Percentiles rank a stretch among this genome's conserved stretches.
Evolutionary conservation across 208 protist species (phyloP).

Genomic region (Acanthamoeba lenticulata): DNA sequence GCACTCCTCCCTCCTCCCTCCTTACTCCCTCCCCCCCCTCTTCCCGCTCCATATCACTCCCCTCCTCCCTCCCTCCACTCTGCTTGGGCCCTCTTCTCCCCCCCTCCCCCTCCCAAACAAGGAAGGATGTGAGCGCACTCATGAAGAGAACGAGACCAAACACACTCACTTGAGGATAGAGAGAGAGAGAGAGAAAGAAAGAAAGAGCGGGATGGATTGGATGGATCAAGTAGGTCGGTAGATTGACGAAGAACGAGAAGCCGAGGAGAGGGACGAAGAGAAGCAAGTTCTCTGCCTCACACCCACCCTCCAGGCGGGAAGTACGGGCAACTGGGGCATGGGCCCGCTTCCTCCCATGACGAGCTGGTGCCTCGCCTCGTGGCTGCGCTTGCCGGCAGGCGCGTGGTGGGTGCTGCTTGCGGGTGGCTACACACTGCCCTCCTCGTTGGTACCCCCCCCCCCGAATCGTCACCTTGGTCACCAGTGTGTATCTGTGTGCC

Average conservation of each 20-base stretch:
- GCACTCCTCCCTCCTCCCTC: not conserved
- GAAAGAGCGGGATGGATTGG: too few species aligned
- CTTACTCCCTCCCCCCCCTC: not conserved
- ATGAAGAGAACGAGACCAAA: too few species aligned
- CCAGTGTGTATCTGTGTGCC: too few species aligned
- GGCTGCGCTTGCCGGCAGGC: not conserved
- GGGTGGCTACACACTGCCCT: constrained; percentile 38
- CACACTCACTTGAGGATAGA: too few species aligned
- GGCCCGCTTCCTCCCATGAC: not conserved
- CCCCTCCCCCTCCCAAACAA: too few species aligned
- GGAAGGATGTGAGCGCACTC: too few species aligned
- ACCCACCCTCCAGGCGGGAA: not conserved
- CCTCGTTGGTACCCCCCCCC: not conserved
- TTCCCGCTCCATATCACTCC: not conserved
- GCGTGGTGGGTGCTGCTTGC: not conserved
- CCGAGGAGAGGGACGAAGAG: too few species aligned
- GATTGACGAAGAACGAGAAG: too few species aligned
- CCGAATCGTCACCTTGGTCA: not conserved
- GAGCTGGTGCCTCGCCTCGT: constrained; percentile 33
- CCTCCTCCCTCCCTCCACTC: not conserved
- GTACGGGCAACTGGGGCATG: constrained; percentile 21
- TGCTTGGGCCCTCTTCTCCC: not conserved
- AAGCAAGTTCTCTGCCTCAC: too few species aligned
- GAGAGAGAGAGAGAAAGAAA: too few species aligned
- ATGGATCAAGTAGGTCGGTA: not conserved